Evolutionary conservation across 257 asterid genomes (phyloP).

Genomic region (Nicotiana tabacum): DNA sequence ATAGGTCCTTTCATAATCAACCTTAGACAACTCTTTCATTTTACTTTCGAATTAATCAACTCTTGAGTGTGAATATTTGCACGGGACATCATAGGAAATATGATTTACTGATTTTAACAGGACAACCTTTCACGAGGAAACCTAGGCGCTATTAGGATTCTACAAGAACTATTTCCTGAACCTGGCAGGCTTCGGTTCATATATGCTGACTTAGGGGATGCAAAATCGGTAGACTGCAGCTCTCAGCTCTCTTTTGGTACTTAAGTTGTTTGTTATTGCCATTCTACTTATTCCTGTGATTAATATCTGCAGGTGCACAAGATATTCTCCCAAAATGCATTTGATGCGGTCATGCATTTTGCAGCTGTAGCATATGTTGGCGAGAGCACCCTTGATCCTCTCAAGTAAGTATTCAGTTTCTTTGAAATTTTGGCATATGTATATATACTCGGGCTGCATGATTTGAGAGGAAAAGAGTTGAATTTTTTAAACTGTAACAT

Average conservation of each 20-base stretch:
- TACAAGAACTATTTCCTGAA: constrained; percentile 70
- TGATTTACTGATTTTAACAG: constrained; percentile 25
- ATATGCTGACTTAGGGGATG: constrained; percentile 82
- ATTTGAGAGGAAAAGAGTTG: not conserved
- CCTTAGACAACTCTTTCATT: not conserved
- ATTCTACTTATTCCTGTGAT: constrained; percentile 9
- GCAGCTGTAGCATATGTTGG: constrained; percentile 98
- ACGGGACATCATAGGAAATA: not conserved
- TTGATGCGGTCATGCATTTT: constrained; percentile 49
- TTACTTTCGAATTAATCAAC: not conserved
- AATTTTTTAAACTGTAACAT: not conserved
- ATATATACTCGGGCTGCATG: not conserved
- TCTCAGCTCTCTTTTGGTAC: not conserved
- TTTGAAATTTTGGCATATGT: not conserved
- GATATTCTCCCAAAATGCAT: constrained; percentile 12
- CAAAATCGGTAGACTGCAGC: constrained; percentile 53
- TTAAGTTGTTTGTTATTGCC: not conserved
- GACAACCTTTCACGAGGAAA: constrained; percentile 91
- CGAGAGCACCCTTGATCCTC: constrained; percentile 89
- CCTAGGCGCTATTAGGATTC: constrained; percentile 63
- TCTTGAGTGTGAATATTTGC: not conserved
- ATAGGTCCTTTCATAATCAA: not conserved
- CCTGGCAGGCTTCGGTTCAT: constrained; percentile 85
- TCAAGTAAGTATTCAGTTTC: constrained; percentile 46
- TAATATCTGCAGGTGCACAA: constrained; percentile 50